Evolutionary conservation across 495 filamentous ascomycete genomes (phyloP).

Genomic region (Elaphomyces granulatus): DNA sequence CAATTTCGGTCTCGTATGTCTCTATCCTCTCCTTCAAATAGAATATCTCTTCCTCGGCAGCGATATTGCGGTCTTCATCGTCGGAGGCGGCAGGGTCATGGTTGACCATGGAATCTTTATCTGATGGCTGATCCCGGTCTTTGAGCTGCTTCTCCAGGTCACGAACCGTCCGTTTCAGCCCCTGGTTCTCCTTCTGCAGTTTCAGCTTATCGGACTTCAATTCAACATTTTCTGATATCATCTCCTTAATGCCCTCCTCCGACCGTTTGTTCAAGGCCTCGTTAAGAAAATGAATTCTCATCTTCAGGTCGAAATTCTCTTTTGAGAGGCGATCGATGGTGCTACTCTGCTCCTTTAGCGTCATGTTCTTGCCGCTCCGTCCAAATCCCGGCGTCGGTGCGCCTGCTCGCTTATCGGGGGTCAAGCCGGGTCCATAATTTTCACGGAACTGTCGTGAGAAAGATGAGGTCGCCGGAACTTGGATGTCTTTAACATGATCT

Average conservation of each 20-base stretch:
- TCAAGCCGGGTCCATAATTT: slow-evolving; percentile 39
- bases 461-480: slow-evolving; percentile 80
- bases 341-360: slow-evolving; percentile 90
- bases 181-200: slow-evolving; percentile 75
- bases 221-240: slow-evolving; percentile 94
- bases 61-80: slow-evolving; percentile 35
- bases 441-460: slow-evolving; percentile 70
- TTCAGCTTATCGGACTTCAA: slow-evolving; percentile 79
- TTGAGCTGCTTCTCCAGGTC: slow-evolving; percentile 77
- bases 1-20: slow-evolving; percentile 67
- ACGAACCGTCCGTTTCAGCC: slow-evolving; percentile 58
- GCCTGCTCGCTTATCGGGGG: slow-evolving; percentile 37
- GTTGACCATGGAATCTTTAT: slow-evolving; percentile 42
- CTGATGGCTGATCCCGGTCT: slow-evolving; percentile 46
- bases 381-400: slow-evolving; percentile 38
- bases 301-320: slow-evolving; percentile 88
- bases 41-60: slow-evolving; percentile 65
- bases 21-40: slow-evolving; percentile 74
- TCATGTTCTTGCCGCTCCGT: slow-evolving; percentile 65
- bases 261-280: slow-evolving; percentile 85
- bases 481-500: slow-evolving; percentile 73
- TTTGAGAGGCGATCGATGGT: slow-evolving; percentile 92
- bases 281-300: slow-evolving; percentile 93
- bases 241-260: slow-evolving; percentile 91
- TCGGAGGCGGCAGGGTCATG: slow-evolving; percentile 48